A percentile compares a stretch with the other conserved stretches of the same genome.
Evolutionary conservation across 768 basidiomycete species (phyloP).

Genomic region (Wakefieldia striispora): DNA sequence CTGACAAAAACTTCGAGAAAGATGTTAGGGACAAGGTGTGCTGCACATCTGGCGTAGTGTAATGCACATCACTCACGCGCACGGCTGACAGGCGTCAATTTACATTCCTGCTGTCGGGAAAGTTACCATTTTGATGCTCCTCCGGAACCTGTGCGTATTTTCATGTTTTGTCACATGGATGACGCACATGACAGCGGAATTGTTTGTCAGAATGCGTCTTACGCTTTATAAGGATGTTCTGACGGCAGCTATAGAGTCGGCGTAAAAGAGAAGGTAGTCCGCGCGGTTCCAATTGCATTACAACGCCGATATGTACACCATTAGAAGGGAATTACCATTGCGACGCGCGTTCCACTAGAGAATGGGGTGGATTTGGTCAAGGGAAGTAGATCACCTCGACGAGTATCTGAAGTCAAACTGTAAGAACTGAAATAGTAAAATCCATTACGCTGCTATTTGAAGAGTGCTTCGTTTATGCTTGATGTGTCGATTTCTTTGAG

Average conservation of each 20-base stretch:
- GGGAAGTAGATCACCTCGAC: conserved; percentile 11
- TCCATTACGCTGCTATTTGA: conserved; percentile 30
- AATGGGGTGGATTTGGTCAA: conserved; percentile 10
- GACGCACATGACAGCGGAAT: conserved; percentile 3
- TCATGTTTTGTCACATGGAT: conserved; percentile 1
- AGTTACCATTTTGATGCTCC: conserved; percentile 96
- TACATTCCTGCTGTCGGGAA: conserved; percentile 98
- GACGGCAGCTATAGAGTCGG: background rate
- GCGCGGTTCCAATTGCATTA: conserved; percentile 21
- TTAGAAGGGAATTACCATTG: conserved; percentile 30
- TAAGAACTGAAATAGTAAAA: conserved; percentile 10
- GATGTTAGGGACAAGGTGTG: conserved; percentile 88
- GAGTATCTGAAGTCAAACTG: conserved; percentile 16
- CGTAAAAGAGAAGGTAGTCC: conserved; percentile 13
- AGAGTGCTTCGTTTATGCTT: conserved; percentile 49
- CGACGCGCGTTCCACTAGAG: conserved; percentile 16
- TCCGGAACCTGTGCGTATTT: conserved; percentile 81
- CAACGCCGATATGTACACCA: conserved; percentile 34
- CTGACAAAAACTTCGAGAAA: conserved; percentile 95
- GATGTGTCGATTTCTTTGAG: conserved; percentile 27
- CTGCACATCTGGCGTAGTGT: background rate
- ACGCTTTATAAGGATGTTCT: conserved; percentile 23
- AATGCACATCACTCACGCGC: conserved; percentile 11
- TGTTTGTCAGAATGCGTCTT: conserved; percentile 27
- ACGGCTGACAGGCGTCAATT: conserved; percentile 63